Evolutionary conservation across 768 basidiomycete genomes (phyloP).

Genomic region (Pulveroboletus frians): DNA sequence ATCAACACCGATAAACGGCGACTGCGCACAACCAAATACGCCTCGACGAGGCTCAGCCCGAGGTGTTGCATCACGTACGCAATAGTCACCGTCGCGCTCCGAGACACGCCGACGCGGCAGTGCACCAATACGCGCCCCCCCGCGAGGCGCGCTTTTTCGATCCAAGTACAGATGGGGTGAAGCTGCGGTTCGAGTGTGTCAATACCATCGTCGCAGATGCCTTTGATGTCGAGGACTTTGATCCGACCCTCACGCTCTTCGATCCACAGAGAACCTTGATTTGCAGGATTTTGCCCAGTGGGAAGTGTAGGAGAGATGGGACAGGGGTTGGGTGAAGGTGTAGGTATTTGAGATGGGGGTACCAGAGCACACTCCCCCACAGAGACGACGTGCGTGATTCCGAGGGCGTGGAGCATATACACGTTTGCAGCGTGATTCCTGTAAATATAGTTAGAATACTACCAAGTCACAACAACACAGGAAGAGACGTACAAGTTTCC

Average conservation of each 20-base stretch:
- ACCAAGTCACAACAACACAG: not conserved
- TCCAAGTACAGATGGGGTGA: slow-evolving; percentile 87
- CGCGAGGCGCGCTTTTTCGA: slow-evolving; percentile 72
- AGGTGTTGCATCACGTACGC: slow-evolving; percentile 97
- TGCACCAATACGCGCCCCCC: slow-evolving; percentile 94
- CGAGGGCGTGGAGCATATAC: slow-evolving; percentile 92
- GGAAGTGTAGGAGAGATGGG: slow-evolving; percentile 25
- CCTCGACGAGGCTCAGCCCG: slow-evolving; percentile 78
- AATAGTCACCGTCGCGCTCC: slow-evolving; percentile 93
- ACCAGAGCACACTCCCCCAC: slow-evolving; percentile 92
- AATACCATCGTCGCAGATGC: slow-evolving; percentile 94
- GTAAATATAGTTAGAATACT: slow-evolving; percentile 1
- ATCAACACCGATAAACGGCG: slow-evolving; percentile 85
- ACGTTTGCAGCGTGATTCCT: slow-evolving; percentile 93
- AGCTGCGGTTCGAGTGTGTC: slow-evolving; percentile 89
- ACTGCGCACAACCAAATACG: slow-evolving; percentile 89
- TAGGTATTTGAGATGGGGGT: slow-evolving; percentile 55
- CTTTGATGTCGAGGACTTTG: slow-evolving; percentile 87
- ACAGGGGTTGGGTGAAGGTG: not conserved
- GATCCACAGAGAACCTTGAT: slow-evolving; percentile 76
- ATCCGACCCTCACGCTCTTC: slow-evolving; percentile 87
- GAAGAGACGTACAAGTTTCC: slow-evolving; percentile 75
- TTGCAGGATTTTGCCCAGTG: slow-evolving; percentile 42
- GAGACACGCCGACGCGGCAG: slow-evolving; percentile 97
- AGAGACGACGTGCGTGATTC: slow-evolving; percentile 95